Conservation (phyloP, 371 early-diverging fungal genomes). For the Nematocida minor region DNA sequence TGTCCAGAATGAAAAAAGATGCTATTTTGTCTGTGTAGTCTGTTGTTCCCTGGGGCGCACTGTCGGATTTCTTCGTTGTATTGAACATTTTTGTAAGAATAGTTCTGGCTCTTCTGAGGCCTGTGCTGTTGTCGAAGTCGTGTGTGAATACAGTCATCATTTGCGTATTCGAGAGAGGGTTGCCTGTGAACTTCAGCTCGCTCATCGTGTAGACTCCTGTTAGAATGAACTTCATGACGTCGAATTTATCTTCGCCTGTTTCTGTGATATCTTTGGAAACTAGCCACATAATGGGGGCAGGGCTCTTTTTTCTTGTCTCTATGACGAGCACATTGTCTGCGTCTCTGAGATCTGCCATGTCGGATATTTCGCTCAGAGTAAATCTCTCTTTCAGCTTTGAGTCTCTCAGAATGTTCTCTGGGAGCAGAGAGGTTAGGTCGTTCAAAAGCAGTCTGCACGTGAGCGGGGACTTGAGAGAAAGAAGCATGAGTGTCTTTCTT, state of each 20-base stretch:
- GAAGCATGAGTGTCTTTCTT: constrained; percentile 37
- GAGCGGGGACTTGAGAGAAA: constrained; percentile 28
- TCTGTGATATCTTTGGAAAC: background rate
- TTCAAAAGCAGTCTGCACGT: constrained; percentile 22
- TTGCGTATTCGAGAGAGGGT: constrained; percentile 40
- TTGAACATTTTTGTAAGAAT: constrained; percentile 44
- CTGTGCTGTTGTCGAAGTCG: constrained; percentile 27
- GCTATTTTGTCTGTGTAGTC: constrained; percentile 42
- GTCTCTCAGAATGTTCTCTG: constrained; percentile 29
- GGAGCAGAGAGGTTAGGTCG: constrained; percentile 8
- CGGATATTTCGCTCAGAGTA: constrained; percentile 20
- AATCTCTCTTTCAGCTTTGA: constrained; percentile 43
- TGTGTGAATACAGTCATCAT: constrained; percentile 42
- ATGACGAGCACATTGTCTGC: constrained; percentile 28
- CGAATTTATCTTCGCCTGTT: background rate
- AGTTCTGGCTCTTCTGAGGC: constrained; percentile 20
- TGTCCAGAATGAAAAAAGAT: constrained; percentile 27
- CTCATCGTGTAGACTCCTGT: constrained; percentile 46
- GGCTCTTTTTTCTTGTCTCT: constrained; percentile 41
- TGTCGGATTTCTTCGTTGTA: background rate
- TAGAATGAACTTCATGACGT: constrained; percentile 43
- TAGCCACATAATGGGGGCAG: constrained; percentile 46
- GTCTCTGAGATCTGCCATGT: constrained; percentile 38
- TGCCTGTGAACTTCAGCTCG: constrained; percentile 45
- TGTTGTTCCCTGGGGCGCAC: background rate